phyloP scores from a whole-genome alignment of 2,329 filamentous ascomycete genomes.

The Pseudogymnoascus verrucosus region DNA sequence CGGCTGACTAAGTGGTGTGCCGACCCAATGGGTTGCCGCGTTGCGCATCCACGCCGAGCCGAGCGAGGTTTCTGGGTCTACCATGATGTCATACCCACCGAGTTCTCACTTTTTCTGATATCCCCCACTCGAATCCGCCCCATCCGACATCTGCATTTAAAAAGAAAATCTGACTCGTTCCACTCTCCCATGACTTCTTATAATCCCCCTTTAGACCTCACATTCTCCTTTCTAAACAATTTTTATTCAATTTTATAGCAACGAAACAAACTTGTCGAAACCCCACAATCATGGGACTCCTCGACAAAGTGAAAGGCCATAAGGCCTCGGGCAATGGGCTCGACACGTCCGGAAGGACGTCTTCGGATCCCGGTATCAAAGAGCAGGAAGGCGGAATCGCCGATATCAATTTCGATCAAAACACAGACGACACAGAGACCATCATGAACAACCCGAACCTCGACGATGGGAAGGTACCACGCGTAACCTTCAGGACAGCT shows the following conservation, averaged over 20 bases:
- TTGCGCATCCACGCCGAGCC: background rate
- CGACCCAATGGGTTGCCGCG: conserved; percentile 4
- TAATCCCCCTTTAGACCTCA: background rate
- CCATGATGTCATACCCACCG: background rate
- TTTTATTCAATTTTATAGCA: background rate
- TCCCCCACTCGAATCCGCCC: background rate
- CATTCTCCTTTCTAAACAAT: background rate
- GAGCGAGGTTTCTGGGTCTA: background rate
- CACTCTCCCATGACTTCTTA: conserved; percentile 2
- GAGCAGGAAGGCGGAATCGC: background rate
- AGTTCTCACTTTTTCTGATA: conserved; percentile 6
- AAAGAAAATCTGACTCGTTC: conserved; percentile 6
- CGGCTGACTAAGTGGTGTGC: background rate
- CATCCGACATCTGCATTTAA: conserved; percentile 6
- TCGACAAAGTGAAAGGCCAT: conserved; percentile 4
- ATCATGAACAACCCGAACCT: conserved; percentile 7
- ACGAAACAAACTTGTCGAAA: background rate
- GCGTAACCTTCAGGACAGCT: background rate
- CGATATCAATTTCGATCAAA: background rate
- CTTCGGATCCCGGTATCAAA: background rate
- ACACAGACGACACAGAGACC: background rate
- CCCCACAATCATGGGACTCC: conserved; percentile 3
- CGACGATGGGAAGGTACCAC: conserved; percentile 3
- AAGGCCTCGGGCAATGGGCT: conserved; percentile 1
- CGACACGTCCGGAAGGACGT: background rate